Conservation (phyloP, 352 stramenopile species). For the Globisporangium orthogonon region DNA sequence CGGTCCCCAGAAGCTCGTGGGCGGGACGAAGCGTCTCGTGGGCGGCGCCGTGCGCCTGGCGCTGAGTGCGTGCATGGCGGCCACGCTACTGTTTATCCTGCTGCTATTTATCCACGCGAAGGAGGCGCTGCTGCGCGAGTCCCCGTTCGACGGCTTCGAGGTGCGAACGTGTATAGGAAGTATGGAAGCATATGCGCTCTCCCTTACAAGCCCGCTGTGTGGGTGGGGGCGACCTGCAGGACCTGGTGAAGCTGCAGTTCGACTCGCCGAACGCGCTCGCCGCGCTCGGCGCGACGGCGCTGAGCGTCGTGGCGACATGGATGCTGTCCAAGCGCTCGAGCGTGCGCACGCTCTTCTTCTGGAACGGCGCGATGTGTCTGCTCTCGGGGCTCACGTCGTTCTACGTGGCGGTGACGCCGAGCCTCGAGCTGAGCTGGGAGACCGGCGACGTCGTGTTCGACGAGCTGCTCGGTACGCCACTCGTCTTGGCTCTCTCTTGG, state of each 20-base stretch:
- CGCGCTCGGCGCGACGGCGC: slow-evolving; percentile 28
- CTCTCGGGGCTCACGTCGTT: slow-evolving; percentile 45
- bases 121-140: slow-evolving; percentile 38
- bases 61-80: slow-evolving; percentile 39
- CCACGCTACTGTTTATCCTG: slow-evolving; percentile 58
- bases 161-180: slow-evolving; percentile 14
- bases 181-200: too few species aligned
- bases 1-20: slow-evolving; percentile 24
- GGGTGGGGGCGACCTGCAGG: slow-evolving; percentile 14
- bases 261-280: slow-evolving; percentile 46
- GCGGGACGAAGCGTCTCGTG: slow-evolving; percentile 23
- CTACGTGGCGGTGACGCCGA: slow-evolving; percentile 52
- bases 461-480: slow-evolving; percentile 58
- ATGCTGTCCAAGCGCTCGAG: slow-evolving; percentile 25
- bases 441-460: slow-evolving; percentile 48
- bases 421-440: slow-evolving; percentile 55
- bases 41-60: slow-evolving; percentile 30
- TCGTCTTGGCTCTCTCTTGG: neutral
- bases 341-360: slow-evolving; percentile 56
- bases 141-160: slow-evolving; percentile 46
- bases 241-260: slow-evolving; percentile 43
- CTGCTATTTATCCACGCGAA: slow-evolving; percentile 75
- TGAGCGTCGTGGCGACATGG: slow-evolving; percentile 34
- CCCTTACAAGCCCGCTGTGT: neutral
- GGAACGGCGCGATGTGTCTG: slow-evolving; percentile 59